These are phyloP conservation scores for Amanita brunnescens DNA, from an alignment of 768 basidiomycete genomes.

Conservation along the genomic window DNA sequence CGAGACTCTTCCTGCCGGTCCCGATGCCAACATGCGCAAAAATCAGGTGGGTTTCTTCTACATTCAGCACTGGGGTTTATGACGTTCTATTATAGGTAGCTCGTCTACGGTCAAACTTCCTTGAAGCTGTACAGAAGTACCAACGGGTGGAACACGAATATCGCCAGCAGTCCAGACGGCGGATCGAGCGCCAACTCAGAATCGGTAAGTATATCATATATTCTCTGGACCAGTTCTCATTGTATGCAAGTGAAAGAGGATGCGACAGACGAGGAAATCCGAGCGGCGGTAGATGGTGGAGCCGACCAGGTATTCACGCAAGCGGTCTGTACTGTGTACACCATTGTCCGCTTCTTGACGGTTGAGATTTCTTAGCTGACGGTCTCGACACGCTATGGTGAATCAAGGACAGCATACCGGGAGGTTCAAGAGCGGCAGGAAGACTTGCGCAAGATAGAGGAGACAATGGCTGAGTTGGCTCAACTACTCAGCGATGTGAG, in stretches of 20 bases:
- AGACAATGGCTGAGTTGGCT: constrained; percentile 81
- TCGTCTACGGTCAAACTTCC: constrained; percentile 57
- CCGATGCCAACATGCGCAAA: constrained; percentile 29
- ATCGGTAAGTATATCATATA: constrained; percentile 43
- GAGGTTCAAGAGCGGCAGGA: constrained; percentile 88
- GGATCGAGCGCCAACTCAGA: constrained; percentile 67
- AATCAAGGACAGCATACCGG: constrained; percentile 70
- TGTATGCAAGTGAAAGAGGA: constrained; percentile 68
- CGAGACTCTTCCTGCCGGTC: constrained; percentile 24
- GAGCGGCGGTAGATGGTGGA: constrained; percentile 57
- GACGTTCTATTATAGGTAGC: constrained; percentile 34
- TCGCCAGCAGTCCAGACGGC: constrained; percentile 52
- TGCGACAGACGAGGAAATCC: constrained; percentile 74
- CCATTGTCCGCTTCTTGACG: background rate
- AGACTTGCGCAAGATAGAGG: constrained; percentile 79
- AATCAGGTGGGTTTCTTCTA: constrained; percentile 22
- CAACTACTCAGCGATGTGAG: constrained; percentile 80
- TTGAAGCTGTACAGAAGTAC: constrained; percentile 71
- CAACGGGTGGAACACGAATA: constrained; percentile 69
- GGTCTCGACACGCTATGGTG: constrained; percentile 72
- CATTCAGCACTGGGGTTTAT: background rate
- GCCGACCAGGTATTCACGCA: constrained; percentile 70
- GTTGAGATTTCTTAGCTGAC: constrained; percentile 51
- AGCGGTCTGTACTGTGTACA: constrained; percentile 35
- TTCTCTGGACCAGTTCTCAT: background rate